These are phyloP conservation scores for Amborella trichopoda DNA, from an alignment of 164 flowering plant species.

Conservation along the genomic window DNA sequence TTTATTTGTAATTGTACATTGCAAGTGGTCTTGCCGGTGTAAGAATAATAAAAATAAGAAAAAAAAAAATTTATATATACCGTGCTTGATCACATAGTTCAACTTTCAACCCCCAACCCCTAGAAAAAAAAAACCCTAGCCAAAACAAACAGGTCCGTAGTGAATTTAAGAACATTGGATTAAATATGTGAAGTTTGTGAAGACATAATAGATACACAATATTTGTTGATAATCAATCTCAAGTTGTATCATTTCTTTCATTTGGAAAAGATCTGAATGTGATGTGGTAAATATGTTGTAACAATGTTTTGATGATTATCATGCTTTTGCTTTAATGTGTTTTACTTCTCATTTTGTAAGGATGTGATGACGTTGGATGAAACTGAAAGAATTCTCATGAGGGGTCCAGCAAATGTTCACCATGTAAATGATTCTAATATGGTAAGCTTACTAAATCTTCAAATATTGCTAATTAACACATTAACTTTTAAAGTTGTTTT, in stretches of 20 bases:
- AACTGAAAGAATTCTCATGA: conserved; percentile 46
- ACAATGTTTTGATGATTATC: not conserved
- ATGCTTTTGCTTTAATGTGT: not conserved
- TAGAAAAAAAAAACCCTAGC: no score
- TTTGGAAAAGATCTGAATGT: not conserved
- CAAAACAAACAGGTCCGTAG: no score
- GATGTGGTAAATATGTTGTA: not conserved
- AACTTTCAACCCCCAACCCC: no score
- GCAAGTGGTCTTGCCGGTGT: no score
- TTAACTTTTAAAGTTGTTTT: no score
- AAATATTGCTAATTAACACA: no score
- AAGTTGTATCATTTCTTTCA: not conserved
- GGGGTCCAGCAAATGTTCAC: conserved; percentile 54
- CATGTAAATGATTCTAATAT: conserved; percentile 59
- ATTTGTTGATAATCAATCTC: not conserved
- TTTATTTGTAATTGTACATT: no score
- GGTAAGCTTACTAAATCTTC: no score
- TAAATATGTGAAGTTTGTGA: not conserved
- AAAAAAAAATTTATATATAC: no score
- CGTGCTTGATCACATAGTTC: no score
- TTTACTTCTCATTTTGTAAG: conserved; percentile 16
- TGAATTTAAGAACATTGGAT: not conserved
- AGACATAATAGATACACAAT: not conserved
- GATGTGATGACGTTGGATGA: conserved; percentile 85
- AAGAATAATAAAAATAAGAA: no score